phyloP scores from a whole-genome alignment of 345 rosid species.

The Eucalyptus decipiens region DNA sequence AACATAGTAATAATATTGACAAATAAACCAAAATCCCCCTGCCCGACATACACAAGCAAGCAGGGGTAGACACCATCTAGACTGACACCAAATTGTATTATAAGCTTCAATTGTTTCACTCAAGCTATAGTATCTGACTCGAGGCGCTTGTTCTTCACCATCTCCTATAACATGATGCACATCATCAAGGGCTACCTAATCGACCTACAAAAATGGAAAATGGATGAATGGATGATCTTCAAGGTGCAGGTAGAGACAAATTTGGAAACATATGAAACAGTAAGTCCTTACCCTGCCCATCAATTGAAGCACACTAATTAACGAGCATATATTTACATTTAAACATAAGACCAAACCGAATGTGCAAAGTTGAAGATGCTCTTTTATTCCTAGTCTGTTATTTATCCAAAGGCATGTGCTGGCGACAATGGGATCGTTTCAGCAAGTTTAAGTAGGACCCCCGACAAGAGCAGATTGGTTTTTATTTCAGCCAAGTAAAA shows the following conservation, averaged over 20 bases:
- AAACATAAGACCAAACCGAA: not conserved
- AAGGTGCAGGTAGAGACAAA: not conserved
- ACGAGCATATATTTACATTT: not conserved
- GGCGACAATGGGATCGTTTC: not conserved
- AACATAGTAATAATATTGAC: not conserved
- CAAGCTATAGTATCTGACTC: slow-evolving; percentile 42
- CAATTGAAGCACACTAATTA: not conserved
- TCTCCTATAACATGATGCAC: slow-evolving; percentile 53
- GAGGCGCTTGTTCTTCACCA: slow-evolving; percentile 27
- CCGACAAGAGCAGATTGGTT: not conserved
- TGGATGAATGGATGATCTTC: not conserved
- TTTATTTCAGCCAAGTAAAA: not conserved
- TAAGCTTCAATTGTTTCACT: slow-evolving; percentile 52
- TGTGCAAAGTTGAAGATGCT: not conserved
- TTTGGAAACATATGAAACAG: not conserved
- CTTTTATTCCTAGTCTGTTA: not conserved
- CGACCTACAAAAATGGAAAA: slow-evolving; percentile 30
- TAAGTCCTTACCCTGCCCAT: not conserved
- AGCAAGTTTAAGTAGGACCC: not conserved
- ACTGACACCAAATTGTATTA: slow-evolving; percentile 81
- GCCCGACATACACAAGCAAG: too few relatives aligned
- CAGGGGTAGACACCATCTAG: slow-evolving; percentile 40
- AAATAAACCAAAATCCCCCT: not conserved
- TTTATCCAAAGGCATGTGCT: not conserved
- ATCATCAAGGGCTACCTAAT: slow-evolving; percentile 32